Base-by-base conservation (phyloP, 2,329 filamentous ascomycete species). In the Scopulariopsis brevicaulis region DNA sequence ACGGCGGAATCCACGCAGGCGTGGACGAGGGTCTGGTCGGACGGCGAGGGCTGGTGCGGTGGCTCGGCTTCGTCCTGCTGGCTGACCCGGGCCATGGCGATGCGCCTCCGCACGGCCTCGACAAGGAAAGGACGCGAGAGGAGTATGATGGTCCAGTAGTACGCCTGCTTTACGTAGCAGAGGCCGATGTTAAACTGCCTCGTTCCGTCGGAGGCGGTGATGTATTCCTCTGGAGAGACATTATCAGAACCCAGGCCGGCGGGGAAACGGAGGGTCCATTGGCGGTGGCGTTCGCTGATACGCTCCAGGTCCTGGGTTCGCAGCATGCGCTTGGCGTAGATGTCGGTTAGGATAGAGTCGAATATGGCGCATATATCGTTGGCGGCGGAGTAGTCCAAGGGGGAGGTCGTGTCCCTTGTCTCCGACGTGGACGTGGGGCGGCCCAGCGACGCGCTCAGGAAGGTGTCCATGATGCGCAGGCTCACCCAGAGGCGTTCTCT, bases 121-220 rank as follows among this genome's bases (percentile, higher is more conserved):
- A 71, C 64, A 0, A 73, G 64, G 20, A 71, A 73, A 0, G 71
- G 71, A n/a, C n/a, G 5, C 69, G 71, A 70, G 0, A 72, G 52
- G 0, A 73, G 62, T 62, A 73, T 72, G 15, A 73, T 68, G 0
- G 68, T 68, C 69, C 69, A 72, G 57, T 73, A 73, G 1, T 71
- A 71, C 0, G 69, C 70, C 24, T 69, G 62, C 37, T 71, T 72
- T 10, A 74, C 60, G 24, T 74, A 64, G 32, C 60, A 62, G 11
- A 70, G 63, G 15, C 64, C 65, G 22, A 69, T 64, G 54, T 68
- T 67, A 3, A 65, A 65, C 6, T 60, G 57, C 3, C 60, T 54
- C 10, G 59, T 60, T 18, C 63, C 62, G 37, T 63, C 63, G 1
- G 59, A 24, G 11, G 53, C 55, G 2, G 60, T 60, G 20, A 64